Evolutionary conservation across 805 yeast species (phyloP).

Genomic region (Starmerella apis): DNA sequence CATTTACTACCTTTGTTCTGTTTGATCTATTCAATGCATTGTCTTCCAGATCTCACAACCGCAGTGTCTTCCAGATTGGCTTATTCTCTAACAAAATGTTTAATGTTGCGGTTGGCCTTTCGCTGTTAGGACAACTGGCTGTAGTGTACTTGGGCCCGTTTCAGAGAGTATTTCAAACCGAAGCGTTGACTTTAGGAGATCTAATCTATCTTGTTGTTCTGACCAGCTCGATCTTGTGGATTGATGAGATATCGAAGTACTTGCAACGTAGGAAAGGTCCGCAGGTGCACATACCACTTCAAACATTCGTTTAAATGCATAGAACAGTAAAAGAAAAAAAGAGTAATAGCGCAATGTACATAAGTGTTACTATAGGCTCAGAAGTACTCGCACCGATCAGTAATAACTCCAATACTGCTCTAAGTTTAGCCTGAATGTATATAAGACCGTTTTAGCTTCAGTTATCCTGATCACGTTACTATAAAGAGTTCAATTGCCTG

Average conservation of each 20-base stretch:
- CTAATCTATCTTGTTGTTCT: conserved; percentile 49
- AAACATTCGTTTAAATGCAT: conserved; percentile 6
- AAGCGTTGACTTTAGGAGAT: conserved; percentile 67
- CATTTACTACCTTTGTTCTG: conserved; percentile 91
- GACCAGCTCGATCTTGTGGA: conserved; percentile 73
- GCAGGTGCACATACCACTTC: conserved; percentile 11
- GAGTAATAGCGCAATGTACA: not conserved
- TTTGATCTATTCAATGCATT: conserved; percentile 96
- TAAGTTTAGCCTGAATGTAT: no score
- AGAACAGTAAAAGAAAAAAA: not conserved
- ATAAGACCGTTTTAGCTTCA: no score
- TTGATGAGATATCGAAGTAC: conserved; percentile 71
- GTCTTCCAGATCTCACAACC: conserved; percentile 79
- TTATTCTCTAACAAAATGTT: conserved; percentile 73
- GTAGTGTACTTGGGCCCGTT: conserved; percentile 90
- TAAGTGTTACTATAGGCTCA: not conserved
- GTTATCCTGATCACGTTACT: no score
- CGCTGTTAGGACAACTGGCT: conserved; percentile 79
- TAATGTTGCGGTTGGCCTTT: conserved; percentile 81
- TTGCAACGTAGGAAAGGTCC: conserved; percentile 14
- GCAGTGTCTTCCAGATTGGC: conserved; percentile 76
- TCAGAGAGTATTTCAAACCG: conserved; percentile 90
- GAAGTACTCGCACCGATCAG: not conserved
- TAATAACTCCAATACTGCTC: not conserved
- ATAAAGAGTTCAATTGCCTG: no score